Base-by-base conservation (phyloP, 2,329 filamentous ascomycete genomes). In the Graphium sp. region DNA sequence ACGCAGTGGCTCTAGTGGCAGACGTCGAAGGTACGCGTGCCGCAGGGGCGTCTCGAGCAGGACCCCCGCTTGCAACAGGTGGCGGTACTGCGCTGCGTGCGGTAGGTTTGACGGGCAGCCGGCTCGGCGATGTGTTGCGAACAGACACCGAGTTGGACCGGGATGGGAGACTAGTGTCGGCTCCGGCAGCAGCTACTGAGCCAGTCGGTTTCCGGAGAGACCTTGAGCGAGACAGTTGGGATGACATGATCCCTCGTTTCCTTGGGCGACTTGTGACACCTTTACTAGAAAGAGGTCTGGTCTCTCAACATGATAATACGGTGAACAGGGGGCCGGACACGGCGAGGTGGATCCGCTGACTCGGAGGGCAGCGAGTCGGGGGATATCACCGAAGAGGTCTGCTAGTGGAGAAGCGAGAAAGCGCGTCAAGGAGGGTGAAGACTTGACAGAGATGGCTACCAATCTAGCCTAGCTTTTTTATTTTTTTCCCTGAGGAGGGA, bases 51-150 rank as follows among this genome's bases (percentile, higher is more conserved):
- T 22, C 26, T 6, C 39, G 25, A 4, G 32, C 17, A 17, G 28
- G 34, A 32, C 29, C 38, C 36, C 20, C 31, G 23, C 15, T n/a
- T n/a, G n/a, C n/a, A n/a, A n/a, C n/a, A n/a, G n/a, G 34, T 37
- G 14, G 31, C 34, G 12, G 32, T 32, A 16, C 40, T 35, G 4
- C 35, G 13, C 46, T 46, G 22, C 52, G 45, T 15, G 48, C 43
- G 27, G 42, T 37, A 18, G 57, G 58, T 40, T 61, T 65, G 37
- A 59, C 43, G 22, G 62, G 62, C 18, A 67, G 47, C 22, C 62
- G 55, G 40, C 56, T 67, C 2, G 63, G 61, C 7, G 62, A 66
- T 12, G 37, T 41, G 37, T 44, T 55, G 32, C 55, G 49, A n/a
- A n/a, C n/a, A n/a, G n/a, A n/a, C n/a, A n/a, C 16, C 42, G 32